Conservation (phyloP, 2,329 filamentous ascomycete species). For the Talaromyces sp. region DNA sequence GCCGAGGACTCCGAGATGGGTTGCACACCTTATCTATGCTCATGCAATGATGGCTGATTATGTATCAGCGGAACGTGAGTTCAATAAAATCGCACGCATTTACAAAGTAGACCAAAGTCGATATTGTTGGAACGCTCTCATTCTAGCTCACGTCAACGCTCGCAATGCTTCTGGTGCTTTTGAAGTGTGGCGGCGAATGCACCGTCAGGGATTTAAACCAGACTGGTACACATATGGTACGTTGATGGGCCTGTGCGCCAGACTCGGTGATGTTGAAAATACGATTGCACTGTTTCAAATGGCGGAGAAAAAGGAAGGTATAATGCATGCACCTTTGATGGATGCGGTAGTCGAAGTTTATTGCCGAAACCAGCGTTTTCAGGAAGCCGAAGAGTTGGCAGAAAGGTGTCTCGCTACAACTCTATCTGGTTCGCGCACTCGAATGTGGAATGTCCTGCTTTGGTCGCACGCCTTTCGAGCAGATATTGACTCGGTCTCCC, state of each 20-base stretch:
- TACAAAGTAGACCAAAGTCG: slow-evolving; percentile 58
- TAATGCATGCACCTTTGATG: slow-evolving; percentile 57
- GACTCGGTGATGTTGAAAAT: slow-evolving; percentile 68
- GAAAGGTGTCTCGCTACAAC: slow-evolving; percentile 53
- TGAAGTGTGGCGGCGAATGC: slow-evolving; percentile 60
- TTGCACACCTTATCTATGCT: slow-evolving; percentile 63
- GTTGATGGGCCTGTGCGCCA: slow-evolving; percentile 68
- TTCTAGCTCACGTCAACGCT: slow-evolving; percentile 66
- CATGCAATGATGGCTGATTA: slow-evolving; percentile 68
- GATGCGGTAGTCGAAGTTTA: slow-evolving; percentile 66
- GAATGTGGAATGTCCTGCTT: slow-evolving; percentile 77
- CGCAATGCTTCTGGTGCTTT: slow-evolving; percentile 66
- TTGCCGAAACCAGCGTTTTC: slow-evolving; percentile 54
- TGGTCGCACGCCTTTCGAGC: slow-evolving; percentile 64
- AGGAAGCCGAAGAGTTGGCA: slow-evolving; percentile 59
- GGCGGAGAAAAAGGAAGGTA: slow-evolving; percentile 54
- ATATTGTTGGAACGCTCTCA: slow-evolving; percentile 70
- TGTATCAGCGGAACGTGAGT: slow-evolving; percentile 55
- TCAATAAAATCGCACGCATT: slow-evolving; percentile 58
- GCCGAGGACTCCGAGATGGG: slow-evolving; percentile 27
- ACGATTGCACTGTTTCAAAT: slow-evolving; percentile 63
- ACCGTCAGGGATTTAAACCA: slow-evolving; percentile 49
- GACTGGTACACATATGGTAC: slow-evolving; percentile 66
- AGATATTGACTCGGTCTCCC: slow-evolving; percentile 53
- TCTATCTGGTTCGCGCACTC: slow-evolving; percentile 53